These are phyloP conservation scores for Aspergillus neoniger DNA, from an alignment of 2,329 filamentous ascomycete genomes.

Conservation along the genomic window DNA sequence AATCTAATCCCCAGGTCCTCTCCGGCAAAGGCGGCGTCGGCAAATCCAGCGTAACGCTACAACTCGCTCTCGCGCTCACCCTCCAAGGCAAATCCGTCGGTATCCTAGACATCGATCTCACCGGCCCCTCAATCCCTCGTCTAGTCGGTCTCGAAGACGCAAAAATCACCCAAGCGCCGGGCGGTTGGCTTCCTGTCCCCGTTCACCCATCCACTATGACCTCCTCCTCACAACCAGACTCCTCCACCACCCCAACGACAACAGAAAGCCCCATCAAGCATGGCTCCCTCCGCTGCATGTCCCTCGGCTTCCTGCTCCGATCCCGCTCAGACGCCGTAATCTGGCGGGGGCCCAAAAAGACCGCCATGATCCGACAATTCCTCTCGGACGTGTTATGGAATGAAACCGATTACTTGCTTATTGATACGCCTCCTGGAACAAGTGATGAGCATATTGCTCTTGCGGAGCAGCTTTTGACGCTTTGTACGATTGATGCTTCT, in stretches of 20 bases:
- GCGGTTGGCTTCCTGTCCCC: conserved; percentile 86
- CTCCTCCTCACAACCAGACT: too few species aligned
- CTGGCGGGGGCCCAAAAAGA: conserved; percentile 98
- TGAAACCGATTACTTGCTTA: conserved; percentile 83
- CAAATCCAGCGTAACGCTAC: conserved; percentile 96
- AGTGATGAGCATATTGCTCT: conserved; percentile 97
- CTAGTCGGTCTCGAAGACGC: conserved; percentile 87
- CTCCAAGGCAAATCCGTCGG: conserved; percentile 86
- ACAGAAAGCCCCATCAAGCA: conserved; percentile 3
- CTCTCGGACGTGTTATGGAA: conserved; percentile 87
- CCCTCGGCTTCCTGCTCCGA: conserved; percentile 83
- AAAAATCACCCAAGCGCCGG: conserved; percentile 87
- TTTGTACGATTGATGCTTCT: conserved; percentile 33
- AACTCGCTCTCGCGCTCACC: conserved; percentile 86
- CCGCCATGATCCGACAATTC: conserved; percentile 97
- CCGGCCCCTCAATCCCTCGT: conserved; percentile 91
- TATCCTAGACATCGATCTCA: conserved; percentile 94
- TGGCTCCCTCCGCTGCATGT: conserved; percentile 70
- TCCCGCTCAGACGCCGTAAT: conserved; percentile 88
- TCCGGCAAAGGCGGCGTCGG: conserved; percentile 98
- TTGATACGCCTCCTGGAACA: conserved; percentile 95
- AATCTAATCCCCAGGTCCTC: conserved; percentile 58
- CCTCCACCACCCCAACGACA: too few species aligned
- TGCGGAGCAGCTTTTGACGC: conserved; percentile 74
- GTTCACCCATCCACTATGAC: conserved; percentile 60